Percentiles rank a stretch among this genome's conserved stretches.
Conservation (phyloP, 2,329 filamentous ascomycete species). For the Trichoderma semiorbis region DNA sequence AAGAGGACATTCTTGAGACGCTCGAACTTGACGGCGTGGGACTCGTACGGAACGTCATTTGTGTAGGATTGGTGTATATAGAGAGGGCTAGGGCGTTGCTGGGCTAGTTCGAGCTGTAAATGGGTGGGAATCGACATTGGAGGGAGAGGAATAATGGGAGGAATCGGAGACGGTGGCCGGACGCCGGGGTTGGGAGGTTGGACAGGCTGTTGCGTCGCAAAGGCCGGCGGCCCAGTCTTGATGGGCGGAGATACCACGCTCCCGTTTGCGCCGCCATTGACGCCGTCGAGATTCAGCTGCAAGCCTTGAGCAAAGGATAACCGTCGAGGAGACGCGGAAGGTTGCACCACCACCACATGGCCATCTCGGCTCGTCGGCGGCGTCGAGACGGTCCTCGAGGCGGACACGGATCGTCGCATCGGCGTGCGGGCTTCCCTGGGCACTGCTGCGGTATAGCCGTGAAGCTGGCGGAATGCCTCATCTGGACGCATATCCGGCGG, state of each 20-base stretch:
- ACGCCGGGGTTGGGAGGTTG: constrained; percentile 24
- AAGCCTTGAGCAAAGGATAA: constrained; percentile 50
- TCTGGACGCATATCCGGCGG: constrained; percentile 24
- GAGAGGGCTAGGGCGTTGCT: constrained; percentile 59
- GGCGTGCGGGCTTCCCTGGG: constrained; percentile 22
- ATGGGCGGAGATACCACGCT: constrained; percentile 24
- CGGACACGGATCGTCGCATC: constrained; percentile 33
- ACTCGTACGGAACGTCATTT: constrained; percentile 75
- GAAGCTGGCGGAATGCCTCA: constrained; percentile 25
- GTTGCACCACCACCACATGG: constrained; percentile 23
- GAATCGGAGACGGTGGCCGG: constrained; percentile 47
- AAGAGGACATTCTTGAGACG: constrained; percentile 84
- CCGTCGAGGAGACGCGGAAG: constrained; percentile 39
- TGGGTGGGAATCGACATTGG: constrained; percentile 66
- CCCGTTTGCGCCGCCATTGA: constrained; percentile 16
- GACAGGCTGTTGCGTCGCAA: constrained; percentile 17
- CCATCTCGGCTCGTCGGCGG: constrained; percentile 46
- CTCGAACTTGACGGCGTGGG: constrained; percentile 86
- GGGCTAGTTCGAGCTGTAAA: constrained; percentile 61
- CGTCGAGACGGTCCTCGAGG: constrained; percentile 48
- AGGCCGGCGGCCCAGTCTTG: constrained; percentile 26
- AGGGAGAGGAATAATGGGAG: constrained; percentile 56
- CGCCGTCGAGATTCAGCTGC: constrained; percentile 39
- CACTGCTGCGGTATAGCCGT: constrained; percentile 22
- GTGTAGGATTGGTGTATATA: constrained; percentile 60